These are phyloP conservation scores for Elaeis guineensis DNA, from an alignment of 176 grass and related monocot genomes.

Conservation along the genomic window DNA sequence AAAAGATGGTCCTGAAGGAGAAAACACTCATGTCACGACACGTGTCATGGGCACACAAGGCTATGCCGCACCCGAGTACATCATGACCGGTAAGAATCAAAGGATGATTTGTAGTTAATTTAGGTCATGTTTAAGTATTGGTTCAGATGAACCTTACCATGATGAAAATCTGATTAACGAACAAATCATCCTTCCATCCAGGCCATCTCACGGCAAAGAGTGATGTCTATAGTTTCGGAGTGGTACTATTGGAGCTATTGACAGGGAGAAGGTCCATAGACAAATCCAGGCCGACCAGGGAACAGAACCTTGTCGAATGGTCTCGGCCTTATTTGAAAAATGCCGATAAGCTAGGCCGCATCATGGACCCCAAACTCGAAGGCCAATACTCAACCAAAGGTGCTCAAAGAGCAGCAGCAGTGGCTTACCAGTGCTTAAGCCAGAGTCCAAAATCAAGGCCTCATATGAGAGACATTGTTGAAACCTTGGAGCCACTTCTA, in stretches of 20 bases:
- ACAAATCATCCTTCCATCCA: neutral
- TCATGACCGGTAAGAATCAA: slow-evolving; percentile 40
- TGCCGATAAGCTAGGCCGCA: slow-evolving; percentile 32
- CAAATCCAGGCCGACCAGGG: slow-evolving; percentile 27
- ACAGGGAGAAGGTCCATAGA: slow-evolving; percentile 43
- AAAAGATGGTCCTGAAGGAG: slow-evolving; percentile 75
- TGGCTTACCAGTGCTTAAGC: slow-evolving; percentile 85
- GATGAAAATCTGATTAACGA: too few species aligned
- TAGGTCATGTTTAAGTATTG: neutral
- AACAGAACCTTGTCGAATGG: slow-evolving; percentile 75
- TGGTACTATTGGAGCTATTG: slow-evolving; percentile 61
- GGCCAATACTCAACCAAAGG: slow-evolving; percentile 69
- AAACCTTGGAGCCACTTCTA: slow-evolving; percentile 54
- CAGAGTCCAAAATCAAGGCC: slow-evolving; percentile 67
- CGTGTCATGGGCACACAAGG: slow-evolving; percentile 88
- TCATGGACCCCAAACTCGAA: slow-evolving; percentile 60
- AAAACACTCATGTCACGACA: slow-evolving; percentile 75
- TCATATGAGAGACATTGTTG: slow-evolving; percentile 60
- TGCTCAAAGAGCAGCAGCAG: slow-evolving; percentile 46
- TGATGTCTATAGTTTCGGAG: slow-evolving; percentile 77
- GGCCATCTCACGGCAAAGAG: slow-evolving; percentile 78
- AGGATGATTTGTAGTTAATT: neutral
- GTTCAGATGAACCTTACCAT: neutral
- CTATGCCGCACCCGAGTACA: slow-evolving; percentile 79
- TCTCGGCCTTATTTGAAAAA: slow-evolving; percentile 48